Conservation (phyloP, 192 early-diverging fungal species). For the Coemansia sp. region DNA sequence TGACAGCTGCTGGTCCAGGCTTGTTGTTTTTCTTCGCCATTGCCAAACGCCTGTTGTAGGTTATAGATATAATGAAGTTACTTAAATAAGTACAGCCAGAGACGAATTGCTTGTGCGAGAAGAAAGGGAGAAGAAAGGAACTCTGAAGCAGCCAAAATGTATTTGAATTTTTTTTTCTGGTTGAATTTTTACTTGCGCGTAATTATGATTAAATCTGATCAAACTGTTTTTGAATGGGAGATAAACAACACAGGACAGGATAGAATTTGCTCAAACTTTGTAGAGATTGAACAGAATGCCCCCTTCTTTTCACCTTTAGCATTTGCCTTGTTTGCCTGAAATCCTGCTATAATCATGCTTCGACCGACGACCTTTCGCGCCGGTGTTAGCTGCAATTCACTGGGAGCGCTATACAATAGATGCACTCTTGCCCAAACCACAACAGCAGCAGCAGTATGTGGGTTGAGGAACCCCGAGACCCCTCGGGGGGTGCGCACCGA, state of each 20-base stretch:
- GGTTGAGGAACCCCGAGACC: neutral
- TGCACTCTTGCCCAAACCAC: neutral
- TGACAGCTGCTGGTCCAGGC: neutral
- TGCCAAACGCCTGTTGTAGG: neutral
- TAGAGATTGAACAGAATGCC: constrained; percentile 1
- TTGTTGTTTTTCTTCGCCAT: constrained; percentile 18
- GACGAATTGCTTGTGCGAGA: neutral
- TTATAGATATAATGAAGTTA: neutral
- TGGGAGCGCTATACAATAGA: neutral
- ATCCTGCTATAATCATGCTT: constrained; percentile 6
- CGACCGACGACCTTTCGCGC: neutral
- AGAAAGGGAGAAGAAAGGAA: neutral
- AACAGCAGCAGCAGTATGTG: neutral
- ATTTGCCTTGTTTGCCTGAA: neutral
- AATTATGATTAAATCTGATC: neutral
- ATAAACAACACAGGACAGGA: neutral
- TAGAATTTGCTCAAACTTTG: neutral
- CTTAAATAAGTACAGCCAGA: neutral
- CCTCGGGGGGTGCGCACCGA: constrained; percentile 22
- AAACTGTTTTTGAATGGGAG: neutral
- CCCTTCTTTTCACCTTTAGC: neutral
- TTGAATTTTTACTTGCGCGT: neutral
- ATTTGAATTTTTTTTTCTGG: constrained; percentile 6
- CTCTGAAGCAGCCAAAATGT: neutral
- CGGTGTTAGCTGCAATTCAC: neutral